These are phyloP conservation scores for Prunus mira DNA, from an alignment of 306 rosid species.

Conservation along the genomic window DNA sequence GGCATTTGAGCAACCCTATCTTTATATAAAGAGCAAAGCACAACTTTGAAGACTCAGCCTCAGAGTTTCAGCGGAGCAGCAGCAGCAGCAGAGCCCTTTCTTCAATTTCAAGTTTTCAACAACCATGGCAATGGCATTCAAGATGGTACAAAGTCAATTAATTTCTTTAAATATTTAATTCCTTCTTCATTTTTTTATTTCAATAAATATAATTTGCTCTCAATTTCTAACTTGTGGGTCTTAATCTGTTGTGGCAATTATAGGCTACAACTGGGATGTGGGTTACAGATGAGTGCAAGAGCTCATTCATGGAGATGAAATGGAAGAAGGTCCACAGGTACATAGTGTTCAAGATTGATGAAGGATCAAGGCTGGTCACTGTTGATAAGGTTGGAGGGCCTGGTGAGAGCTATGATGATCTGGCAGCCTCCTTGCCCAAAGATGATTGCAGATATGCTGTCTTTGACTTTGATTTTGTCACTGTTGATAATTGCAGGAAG, in stretches of 20 bases:
- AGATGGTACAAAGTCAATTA: constrained; percentile 55
- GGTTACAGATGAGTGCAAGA: constrained; percentile 99
- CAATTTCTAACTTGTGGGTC: not conserved
- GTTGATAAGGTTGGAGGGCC: constrained; percentile 95
- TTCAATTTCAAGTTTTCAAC: constrained; percentile 14
- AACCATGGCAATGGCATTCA: constrained; percentile 99
- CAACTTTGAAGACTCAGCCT: constrained; percentile 17
- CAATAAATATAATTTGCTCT: not conserved
- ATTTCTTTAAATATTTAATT: not conserved
- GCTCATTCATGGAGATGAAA: constrained; percentile 95
- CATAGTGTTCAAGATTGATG: constrained; percentile 97
- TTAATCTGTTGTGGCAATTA: not conserved
- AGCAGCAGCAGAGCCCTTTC: not conserved
- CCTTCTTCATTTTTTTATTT: not conserved
- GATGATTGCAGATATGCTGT: constrained; percentile 97
- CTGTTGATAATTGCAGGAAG: constrained; percentile 95
- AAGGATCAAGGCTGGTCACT: constrained; percentile 72
- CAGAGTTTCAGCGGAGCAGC: not conserved
- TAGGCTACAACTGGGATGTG: constrained; percentile 99
- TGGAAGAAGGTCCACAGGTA: constrained; percentile 94
- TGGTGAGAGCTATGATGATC: constrained; percentile 76
- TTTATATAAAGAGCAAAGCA: constrained; percentile 25
- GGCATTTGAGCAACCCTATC: constrained; percentile 17
- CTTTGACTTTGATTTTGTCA: constrained; percentile 93
- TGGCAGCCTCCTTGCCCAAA: constrained; percentile 77